phyloP scores from a whole-genome alignment of 805 yeast genomes.

The Myxozyma sirexii region DNA sequence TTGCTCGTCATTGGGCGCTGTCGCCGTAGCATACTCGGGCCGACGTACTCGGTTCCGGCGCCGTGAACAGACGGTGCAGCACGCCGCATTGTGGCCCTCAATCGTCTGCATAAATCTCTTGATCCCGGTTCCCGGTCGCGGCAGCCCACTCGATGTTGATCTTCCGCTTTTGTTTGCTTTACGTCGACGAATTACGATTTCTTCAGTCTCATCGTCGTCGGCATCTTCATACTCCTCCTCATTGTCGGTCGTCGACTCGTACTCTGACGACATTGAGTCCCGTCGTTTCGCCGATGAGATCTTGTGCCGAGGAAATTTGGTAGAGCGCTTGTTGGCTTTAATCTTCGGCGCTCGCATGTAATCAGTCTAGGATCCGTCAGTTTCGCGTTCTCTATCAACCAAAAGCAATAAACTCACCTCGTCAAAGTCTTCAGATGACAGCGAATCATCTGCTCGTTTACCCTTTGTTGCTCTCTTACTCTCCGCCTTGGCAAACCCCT shows the following conservation, averaged over 20 bases:
- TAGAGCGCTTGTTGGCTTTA: neutral
- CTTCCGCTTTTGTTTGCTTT: neutral
- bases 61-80: constrained; percentile 27
- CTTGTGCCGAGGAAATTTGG: neutral
- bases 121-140: constrained; percentile 8
- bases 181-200: neutral
- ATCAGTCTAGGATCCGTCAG: neutral
- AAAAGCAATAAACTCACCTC: neutral
- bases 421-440: neutral
- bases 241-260: neutral
- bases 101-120: constrained; percentile 9
- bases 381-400: neutral
- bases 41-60: neutral
- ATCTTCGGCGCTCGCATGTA: neutral
- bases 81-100: constrained; percentile 18
- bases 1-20: neutral
- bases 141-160: neutral
- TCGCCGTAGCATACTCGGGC: neutral
- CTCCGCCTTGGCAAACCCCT: neutral
- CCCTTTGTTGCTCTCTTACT: neutral
- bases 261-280: neutral
- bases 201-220: neutral
- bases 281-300: neutral
- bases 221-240: neutral
- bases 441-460: neutral